Conservation (phyloP, 2,329 filamentous ascomycete species). For the Zalaria sp. region DNA sequence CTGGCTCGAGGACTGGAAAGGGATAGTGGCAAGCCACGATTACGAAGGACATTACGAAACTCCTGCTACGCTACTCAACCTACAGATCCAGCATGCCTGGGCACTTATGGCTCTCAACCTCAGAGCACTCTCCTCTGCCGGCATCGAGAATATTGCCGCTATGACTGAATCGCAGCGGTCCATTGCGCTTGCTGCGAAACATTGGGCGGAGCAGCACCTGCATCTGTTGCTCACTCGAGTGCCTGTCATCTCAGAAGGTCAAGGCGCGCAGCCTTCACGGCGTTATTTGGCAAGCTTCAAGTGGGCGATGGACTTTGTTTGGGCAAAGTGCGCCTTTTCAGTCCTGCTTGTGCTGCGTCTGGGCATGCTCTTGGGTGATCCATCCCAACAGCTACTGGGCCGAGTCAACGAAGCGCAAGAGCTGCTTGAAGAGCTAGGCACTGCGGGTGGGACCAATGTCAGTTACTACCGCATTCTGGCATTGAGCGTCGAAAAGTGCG, state of each 20-base stretch:
- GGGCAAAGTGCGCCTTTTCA: slow-evolving; percentile 45
- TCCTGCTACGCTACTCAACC: slow-evolving; percentile 28
- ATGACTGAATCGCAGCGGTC: slow-evolving; percentile 35
- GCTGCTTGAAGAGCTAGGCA: slow-evolving; percentile 29
- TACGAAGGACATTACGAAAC: slow-evolving; percentile 12
- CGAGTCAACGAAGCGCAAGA: slow-evolving; percentile 29
- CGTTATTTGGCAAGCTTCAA: slow-evolving; percentile 37
- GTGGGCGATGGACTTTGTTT: slow-evolving; percentile 44
- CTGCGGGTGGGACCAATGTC: slow-evolving; percentile 26
- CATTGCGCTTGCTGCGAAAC: slow-evolving; percentile 36
- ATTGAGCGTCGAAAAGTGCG: slow-evolving; percentile 36
- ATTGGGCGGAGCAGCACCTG: slow-evolving; percentile 36
- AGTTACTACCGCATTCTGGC: slow-evolving; percentile 34
- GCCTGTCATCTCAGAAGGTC: too few species aligned
- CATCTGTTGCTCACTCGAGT: slow-evolving; percentile 26
- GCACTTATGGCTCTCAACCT: slow-evolving; percentile 38
- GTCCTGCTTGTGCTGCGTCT: slow-evolving; percentile 40
- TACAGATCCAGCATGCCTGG: slow-evolving; percentile 40
- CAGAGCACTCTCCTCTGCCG: slow-evolving; percentile 34
- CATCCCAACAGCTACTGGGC: slow-evolving; percentile 22
- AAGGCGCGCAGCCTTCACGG: slow-evolving; percentile 6
- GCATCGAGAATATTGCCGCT: slow-evolving; percentile 35
- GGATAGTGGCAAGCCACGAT: slow-evolving; percentile 9
- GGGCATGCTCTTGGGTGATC: slow-evolving; percentile 33
- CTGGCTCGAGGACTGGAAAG: slow-evolving; percentile 31